A percentile compares a stretch with the other conserved stretches of the same genome.
These are phyloP conservation scores for Xylaria hypoxylon DNA, from an alignment of 2,329 filamentous ascomycete genomes.

Conservation along the genomic window DNA sequence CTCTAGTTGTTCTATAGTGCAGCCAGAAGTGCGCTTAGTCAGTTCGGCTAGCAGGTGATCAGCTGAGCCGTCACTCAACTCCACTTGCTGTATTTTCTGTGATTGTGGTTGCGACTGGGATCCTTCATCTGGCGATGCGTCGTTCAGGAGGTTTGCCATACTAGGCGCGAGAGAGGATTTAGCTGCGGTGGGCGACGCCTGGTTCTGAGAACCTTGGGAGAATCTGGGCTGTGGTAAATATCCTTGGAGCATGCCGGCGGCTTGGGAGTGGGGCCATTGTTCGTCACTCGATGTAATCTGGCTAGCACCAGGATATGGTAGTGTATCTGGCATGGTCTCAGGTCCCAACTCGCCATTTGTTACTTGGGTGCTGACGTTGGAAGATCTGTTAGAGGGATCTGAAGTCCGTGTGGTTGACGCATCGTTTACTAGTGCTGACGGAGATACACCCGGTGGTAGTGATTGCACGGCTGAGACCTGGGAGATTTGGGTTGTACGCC, in stretches of 20 bases:
- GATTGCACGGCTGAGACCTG: constrained; percentile 72
- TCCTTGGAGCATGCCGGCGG: constrained; percentile 61
- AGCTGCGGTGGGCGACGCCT: constrained; percentile 54
- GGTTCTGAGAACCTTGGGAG: constrained; percentile 42
- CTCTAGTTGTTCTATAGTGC: constrained; percentile 92
- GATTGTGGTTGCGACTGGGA: constrained; percentile 51
- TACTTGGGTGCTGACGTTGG: constrained; percentile 76
- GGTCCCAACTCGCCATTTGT: constrained; percentile 70
- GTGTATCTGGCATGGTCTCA: constrained; percentile 66
- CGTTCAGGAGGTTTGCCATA: constrained; percentile 57
- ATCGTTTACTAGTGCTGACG: constrained; percentile 77
- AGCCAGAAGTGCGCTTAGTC: constrained; percentile 76
- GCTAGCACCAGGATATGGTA: constrained; percentile 54
- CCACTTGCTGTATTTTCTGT: constrained; percentile 57
- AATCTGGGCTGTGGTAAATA: constrained; percentile 53
- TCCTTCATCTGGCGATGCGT: constrained; percentile 53
- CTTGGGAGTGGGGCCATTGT: constrained; percentile 69
- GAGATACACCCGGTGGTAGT: constrained; percentile 68
- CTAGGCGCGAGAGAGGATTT: constrained; percentile 53
- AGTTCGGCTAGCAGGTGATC: constrained; percentile 71
- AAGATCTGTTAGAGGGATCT: constrained; percentile 72
- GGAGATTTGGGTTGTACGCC: constrained; percentile 69
- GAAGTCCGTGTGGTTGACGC: constrained; percentile 95
- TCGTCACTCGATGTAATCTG: constrained; percentile 65
- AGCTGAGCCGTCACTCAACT: constrained; percentile 63